phyloP scores from a whole-genome alignment of 768 basidiomycete species.

The Lactarius indigo region DNA sequence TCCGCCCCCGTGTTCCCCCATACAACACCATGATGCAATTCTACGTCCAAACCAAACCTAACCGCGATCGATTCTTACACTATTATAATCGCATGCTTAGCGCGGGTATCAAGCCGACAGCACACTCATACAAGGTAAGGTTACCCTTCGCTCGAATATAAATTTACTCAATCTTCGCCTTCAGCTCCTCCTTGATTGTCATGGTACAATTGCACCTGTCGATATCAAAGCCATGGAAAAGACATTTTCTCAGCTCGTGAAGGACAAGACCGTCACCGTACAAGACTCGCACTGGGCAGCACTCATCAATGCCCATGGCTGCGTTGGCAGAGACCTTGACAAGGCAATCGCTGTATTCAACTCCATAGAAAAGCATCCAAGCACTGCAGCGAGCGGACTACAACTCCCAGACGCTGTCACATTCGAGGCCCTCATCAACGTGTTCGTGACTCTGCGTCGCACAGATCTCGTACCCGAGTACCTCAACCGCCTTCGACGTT shows the following conservation, averaged over 20 bases:
- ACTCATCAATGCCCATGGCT: constrained; percentile 86
- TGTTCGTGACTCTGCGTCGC: constrained; percentile 72
- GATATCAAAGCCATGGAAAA: constrained; percentile 68
- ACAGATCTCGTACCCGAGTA: constrained; percentile 74
- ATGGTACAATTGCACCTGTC: constrained; percentile 81
- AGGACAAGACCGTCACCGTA: constrained; percentile 43
- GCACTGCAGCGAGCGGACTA: constrained; percentile 33
- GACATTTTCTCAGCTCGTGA: constrained; percentile 58
- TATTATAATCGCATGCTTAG: constrained; percentile 66
- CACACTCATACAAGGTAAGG: constrained; percentile 90
- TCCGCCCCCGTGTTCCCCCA: constrained; percentile 87
- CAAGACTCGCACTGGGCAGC: constrained; percentile 75
- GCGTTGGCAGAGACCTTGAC: constrained; percentile 70
- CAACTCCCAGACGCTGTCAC: constrained; percentile 73
- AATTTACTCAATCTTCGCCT: constrained; percentile 15
- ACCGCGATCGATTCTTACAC: constrained; percentile 68
- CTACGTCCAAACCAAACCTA: constrained; percentile 87
- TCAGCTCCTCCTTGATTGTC: constrained; percentile 84
- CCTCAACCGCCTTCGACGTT: constrained; percentile 52
- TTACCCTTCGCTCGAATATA: background rate
- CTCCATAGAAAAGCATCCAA: constrained; percentile 56
- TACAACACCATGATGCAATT: constrained; percentile 99
- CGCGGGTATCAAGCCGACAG: constrained; percentile 67
- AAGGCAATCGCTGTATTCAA: constrained; percentile 77
- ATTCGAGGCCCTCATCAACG: constrained; percentile 89